A percentile compares a stretch with the other conserved stretches of the same genome.
phyloP scores from a whole-genome alignment of 208 protist species.

The Crithidia fasciculata region DNA sequence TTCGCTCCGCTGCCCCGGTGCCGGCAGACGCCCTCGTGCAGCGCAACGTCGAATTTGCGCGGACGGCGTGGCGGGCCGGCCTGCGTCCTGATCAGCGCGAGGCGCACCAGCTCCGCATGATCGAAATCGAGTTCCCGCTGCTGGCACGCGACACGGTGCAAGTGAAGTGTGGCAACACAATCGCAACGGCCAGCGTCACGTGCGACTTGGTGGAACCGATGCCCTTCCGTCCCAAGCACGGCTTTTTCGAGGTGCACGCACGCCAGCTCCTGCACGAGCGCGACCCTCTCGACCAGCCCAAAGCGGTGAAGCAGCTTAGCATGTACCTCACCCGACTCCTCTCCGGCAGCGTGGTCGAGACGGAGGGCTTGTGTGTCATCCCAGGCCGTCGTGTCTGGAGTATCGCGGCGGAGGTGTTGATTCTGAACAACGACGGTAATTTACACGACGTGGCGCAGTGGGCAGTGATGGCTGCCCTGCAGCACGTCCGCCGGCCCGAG shows the following conservation, averaged over 20 bases:
- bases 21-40: constrained; percentile 60
- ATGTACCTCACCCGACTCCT: constrained; percentile 89
- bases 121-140: constrained; percentile 75
- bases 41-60: constrained; percentile 74
- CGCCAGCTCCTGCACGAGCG: constrained; percentile 89
- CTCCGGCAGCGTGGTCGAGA: constrained; percentile 93
- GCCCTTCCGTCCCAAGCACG: constrained; percentile 94
- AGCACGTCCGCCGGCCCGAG: constrained; percentile 95
- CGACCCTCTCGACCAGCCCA: constrained; percentile 37
- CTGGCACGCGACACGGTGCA: constrained; percentile 73
- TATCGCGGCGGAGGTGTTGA: constrained; percentile 79
- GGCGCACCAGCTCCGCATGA: constrained; percentile 70
- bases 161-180: constrained; percentile 90
- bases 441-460: constrained; percentile 86
- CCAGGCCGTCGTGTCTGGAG: constrained; percentile 93
- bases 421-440: constrained; percentile 97
- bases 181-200: constrained; percentile 76
- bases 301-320: constrained; percentile 58
- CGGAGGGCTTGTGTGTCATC: constrained; percentile 95
- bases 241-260: constrained; percentile 93
- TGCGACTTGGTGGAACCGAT: constrained; percentile 95
- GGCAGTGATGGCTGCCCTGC: constrained; percentile 87
- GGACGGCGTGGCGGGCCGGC: constrained; percentile 65
- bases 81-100: constrained; percentile 79
- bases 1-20: constrained; percentile 48